Evolutionary conservation across 208 protist species (phyloP).

Genomic region (Leishmania turanica): DNA sequence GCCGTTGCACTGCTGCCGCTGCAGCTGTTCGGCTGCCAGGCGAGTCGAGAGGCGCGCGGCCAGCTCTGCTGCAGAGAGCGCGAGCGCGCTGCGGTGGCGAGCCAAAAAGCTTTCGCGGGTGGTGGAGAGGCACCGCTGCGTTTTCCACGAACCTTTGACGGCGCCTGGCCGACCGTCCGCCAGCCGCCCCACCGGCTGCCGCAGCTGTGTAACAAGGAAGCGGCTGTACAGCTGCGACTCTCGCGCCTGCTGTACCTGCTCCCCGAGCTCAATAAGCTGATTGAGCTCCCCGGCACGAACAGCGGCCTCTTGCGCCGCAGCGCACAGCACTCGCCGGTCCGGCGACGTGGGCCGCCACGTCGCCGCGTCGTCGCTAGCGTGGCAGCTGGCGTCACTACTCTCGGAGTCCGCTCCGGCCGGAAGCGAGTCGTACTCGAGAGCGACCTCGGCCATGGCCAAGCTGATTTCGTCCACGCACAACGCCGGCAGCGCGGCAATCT

Average conservation of each 20-base stretch:
- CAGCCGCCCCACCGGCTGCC: constrained; percentile 33
- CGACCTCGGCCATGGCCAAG: constrained; percentile 65
- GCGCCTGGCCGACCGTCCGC: constrained; percentile 30
- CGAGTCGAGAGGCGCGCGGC: constrained; percentile 22
- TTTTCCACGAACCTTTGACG: constrained; percentile 30
- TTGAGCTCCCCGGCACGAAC: constrained; percentile 44
- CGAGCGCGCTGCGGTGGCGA: neutral
- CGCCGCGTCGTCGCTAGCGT: neutral
- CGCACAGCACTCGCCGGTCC: constrained; percentile 41
- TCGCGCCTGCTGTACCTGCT: constrained; percentile 37
- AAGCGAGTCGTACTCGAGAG: constrained; percentile 18
- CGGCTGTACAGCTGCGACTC: constrained; percentile 47
- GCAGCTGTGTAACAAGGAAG: constrained; percentile 60
- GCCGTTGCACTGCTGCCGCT: constrained; percentile 9
- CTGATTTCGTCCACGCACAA: constrained; percentile 79
- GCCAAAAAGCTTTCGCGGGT: constrained; percentile 6
- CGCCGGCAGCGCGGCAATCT: constrained; percentile 66
- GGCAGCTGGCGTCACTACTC: constrained; percentile 2
- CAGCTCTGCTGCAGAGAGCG: constrained; percentile 14
- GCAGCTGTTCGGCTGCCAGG: constrained; percentile 22
- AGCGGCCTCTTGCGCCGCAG: constrained; percentile 35
- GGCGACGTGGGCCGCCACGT: constrained; percentile 52
- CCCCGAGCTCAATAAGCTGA: constrained; percentile 48
- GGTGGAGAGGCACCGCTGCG: constrained; percentile 25
- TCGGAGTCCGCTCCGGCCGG: constrained; percentile 5